Evolutionary conservation across 805 yeast species (phyloP), one percentile per base, ranked within the genome.

Genomic region (Lipomyces sp.): DNA sequence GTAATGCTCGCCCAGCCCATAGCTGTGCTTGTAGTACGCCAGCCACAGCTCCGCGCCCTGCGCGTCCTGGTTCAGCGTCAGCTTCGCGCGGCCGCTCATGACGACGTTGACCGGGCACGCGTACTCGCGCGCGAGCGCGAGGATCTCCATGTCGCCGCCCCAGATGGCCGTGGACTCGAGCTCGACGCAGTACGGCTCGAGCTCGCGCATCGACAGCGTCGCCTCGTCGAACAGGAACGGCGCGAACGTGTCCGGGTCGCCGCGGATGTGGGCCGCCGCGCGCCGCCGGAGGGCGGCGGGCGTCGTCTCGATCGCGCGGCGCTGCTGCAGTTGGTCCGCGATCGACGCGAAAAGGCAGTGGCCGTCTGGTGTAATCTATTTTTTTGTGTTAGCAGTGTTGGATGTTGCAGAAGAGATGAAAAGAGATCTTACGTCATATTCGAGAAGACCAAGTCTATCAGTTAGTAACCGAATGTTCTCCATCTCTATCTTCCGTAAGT

Each of bases 141-240:
- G 67, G 18, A 91, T 81, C 70, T 91, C 98, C 72, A 88, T 73
- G 61, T 93, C 97, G 7, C 96, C 93, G 23, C 98, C 98, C 98
- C 98, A 91, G 74, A 86, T 79, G 0, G 95, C 82, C 0, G 96
- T 87, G n/a, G 67, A 72, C 52, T 78, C 84, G 51, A 91, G 74
- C 55, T 82, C 83, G 2, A 72, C 67, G 2, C 86, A 77, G 65
- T 93, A 93, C 21, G 78, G 79, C 34, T 78, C 82, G 26, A 90
- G 68, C 57, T 85, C 84, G 43, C 76, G 74, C 53, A 86, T 59
- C 6, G 77, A 71, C 73, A 82, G 74, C 1, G 90, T 84, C 13
- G 70, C 72, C 59, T 88, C 96, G 65, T 87, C 95, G 62, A 88
- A 83, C 58, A 91, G 68, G 62, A 84, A 91, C 14, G 97, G 96